phyloP scores from a whole-genome alignment of 176 grass and related monocot species.

The Olyra latifolia region DNA sequence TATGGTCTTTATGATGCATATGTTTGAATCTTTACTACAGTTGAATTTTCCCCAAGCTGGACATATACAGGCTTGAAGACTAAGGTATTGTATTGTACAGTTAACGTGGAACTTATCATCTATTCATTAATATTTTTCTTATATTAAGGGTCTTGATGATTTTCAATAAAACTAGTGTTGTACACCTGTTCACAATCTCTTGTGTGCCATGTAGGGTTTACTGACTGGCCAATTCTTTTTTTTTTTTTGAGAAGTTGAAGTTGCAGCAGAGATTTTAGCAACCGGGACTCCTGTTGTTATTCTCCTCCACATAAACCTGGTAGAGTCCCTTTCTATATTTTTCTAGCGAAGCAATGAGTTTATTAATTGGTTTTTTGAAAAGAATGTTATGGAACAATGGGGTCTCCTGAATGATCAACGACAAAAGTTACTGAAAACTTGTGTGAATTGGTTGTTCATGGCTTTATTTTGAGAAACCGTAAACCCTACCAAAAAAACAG shows the following conservation, averaged over 20 bases:
- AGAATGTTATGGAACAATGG: not conserved
- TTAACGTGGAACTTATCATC: not conserved
- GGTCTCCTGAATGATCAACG: not conserved
- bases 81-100: conserved; percentile 60
- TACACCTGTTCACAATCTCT: conserved; percentile 10
- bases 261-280: conserved; percentile 64
- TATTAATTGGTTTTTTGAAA: not conserved
- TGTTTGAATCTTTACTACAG: conserved; percentile 86
- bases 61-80: conserved; percentile 58
- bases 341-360: not conserved
- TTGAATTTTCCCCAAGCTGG: conserved; percentile 84
- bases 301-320: conserved; percentile 58
- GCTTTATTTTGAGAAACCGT: not conserved
- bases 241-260: conserved; percentile 94
- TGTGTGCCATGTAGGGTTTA: conserved; percentile 59
- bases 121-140: not conserved
- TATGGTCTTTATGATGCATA: too few species aligned
- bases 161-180: not conserved
- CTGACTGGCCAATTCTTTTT: conserved; percentile 66
- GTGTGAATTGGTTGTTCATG: not conserved
- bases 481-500: too few species aligned
- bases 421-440: not conserved
- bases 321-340: conserved; percentile 81
- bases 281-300: conserved; percentile 53
- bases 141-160: not conserved